Conservation (phyloP, 2,329 filamentous ascomycete genomes). For the Acrocalymma vagum region DNA sequence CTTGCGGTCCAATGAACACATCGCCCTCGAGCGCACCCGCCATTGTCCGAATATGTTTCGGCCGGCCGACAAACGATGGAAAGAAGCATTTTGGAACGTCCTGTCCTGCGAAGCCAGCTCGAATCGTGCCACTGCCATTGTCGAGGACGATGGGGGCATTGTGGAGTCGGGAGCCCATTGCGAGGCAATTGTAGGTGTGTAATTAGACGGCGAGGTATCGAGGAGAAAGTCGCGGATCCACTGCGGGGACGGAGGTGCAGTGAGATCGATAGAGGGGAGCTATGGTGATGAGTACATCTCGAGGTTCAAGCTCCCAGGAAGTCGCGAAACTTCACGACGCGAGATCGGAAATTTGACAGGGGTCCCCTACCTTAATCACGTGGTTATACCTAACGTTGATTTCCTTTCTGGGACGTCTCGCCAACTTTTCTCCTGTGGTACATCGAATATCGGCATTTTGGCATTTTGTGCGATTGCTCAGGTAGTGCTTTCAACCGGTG, state of each 20-base stretch:
- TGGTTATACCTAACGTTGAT: no score
- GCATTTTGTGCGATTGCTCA: no score
- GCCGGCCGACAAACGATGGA: conserved; percentile 94
- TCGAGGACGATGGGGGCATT: conserved; percentile 99
- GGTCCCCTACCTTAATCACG: conserved; percentile 35
- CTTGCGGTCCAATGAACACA: conserved; percentile 93
- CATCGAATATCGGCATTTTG: no score
- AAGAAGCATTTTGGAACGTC: conserved; percentile 97
- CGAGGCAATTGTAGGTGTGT: conserved; percentile 15
- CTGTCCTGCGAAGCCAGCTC: conserved; percentile 95
- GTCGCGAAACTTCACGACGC: conserved; percentile 44
- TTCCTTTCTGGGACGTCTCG: background rate
- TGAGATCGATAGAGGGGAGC: conserved; percentile 10
- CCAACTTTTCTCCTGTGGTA: background rate
- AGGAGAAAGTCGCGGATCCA: background rate
- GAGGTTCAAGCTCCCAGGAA: conserved; percentile 26
- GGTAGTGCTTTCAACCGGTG: no score
- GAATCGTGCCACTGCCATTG: conserved; percentile 97
- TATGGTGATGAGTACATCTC: conserved; percentile 30
- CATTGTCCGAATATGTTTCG: conserved; percentile 92
- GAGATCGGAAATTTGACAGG: conserved; percentile 32
- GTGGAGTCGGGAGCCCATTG: conserved; percentile 78
- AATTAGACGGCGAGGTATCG: conserved; percentile 1
- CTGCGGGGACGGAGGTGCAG: conserved; percentile 7
- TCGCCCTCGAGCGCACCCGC: conserved; percentile 97